Evolutionary conservation across 352 stramenopile genomes (phyloP).

Genomic region (Globisporangium radiosum): DNA sequence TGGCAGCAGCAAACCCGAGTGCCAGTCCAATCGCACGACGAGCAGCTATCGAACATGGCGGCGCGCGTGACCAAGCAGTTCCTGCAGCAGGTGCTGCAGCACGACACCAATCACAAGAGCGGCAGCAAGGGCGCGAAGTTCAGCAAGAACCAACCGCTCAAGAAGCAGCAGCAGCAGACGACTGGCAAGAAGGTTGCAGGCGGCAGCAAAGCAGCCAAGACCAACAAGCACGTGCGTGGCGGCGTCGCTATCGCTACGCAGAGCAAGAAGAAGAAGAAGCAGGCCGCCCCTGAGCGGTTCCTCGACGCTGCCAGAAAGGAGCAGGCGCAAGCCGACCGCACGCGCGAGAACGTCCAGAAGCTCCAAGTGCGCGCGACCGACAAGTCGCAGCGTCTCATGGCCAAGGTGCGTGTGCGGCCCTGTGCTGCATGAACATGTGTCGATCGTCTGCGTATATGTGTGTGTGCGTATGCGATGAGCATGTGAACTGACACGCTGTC

Average conservation of each 20-base stretch:
- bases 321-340: constrained; percentile 44
- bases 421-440: neutral
- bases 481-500: neutral
- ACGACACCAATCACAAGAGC: neutral
- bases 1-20: neutral
- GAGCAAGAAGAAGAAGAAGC: constrained; percentile 5
- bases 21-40: neutral
- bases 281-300: constrained; percentile 37
- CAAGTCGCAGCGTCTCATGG: constrained; percentile 65
- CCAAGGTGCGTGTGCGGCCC: constrained; percentile 29
- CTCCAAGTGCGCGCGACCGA: constrained; percentile 41
- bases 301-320: constrained; percentile 47
- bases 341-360: constrained; percentile 54
- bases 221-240: neutral
- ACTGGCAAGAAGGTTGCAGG: constrained; percentile 12
- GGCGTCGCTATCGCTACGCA: neutral
- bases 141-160: constrained; percentile 11
- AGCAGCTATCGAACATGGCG: constrained; percentile 29
- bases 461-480: neutral
- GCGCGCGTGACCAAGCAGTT: constrained; percentile 69
- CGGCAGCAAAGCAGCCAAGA: constrained; percentile 16
- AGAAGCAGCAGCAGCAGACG: constrained; percentile 22
- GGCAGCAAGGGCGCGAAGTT: constrained; percentile 3
- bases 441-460: constrained; percentile 4
- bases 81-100: constrained; percentile 44